Conservation (phyloP, 148 eudicot species). For the Rhododendron ovatum region DNA sequence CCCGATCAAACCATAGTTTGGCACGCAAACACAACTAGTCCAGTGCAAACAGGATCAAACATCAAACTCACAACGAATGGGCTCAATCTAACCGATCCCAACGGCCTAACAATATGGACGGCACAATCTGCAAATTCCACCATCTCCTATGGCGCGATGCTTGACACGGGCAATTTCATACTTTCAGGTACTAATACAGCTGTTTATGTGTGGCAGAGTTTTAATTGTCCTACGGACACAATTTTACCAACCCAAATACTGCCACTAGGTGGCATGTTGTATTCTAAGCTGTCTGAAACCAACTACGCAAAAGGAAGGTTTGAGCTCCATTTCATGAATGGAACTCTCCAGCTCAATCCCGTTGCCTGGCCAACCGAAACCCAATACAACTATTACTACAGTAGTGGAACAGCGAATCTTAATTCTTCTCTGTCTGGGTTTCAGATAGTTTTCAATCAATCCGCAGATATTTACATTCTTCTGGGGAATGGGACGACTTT, state of each 20-base stretch:
- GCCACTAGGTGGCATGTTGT: background rate
- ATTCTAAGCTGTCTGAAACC: background rate
- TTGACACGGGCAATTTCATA: background rate
- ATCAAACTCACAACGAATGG: background rate
- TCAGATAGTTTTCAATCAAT: background rate
- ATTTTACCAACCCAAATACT: background rate
- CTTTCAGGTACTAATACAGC: background rate
- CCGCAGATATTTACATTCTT: background rate
- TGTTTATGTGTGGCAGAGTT: background rate
- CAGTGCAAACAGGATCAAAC: background rate
- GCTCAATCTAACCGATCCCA: background rate
- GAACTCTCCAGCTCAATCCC: background rate
- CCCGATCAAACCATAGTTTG: background rate
- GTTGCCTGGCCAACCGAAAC: background rate
- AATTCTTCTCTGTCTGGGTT: background rate
- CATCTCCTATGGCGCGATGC: background rate
- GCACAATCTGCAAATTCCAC: background rate
- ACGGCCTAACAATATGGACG: background rate
- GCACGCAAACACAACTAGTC: background rate
- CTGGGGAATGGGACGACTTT: background rate
- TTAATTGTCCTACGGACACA: background rate
- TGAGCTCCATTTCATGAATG: background rate
- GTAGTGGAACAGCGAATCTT: background rate
- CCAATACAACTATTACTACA: background rate
- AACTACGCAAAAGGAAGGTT: background rate